Conservation (phyloP, 1,139 yeast genomes). For the Saccharomyces hybrid region DNA sequence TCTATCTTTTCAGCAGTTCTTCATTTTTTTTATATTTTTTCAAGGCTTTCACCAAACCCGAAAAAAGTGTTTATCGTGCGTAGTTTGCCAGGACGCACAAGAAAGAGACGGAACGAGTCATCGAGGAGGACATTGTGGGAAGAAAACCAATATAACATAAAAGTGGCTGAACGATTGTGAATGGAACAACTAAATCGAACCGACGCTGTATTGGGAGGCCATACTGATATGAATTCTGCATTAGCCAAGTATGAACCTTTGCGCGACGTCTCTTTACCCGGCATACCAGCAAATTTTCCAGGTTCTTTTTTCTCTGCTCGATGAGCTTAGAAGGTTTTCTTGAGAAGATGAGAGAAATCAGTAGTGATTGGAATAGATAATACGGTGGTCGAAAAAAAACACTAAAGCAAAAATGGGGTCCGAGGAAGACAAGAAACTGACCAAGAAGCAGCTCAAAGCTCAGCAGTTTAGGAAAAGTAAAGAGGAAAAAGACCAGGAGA, state of each 20-base stretch:
- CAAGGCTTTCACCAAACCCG: background rate
- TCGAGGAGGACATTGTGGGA: background rate
- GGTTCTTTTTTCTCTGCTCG: background rate
- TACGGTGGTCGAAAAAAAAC: background rate
- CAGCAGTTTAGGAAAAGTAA: slow-evolving; percentile 45
- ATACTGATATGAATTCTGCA: background rate
- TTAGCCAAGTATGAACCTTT: background rate
- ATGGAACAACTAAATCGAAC: background rate
- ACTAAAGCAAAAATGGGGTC: slow-evolving; percentile 2
- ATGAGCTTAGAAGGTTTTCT: background rate
- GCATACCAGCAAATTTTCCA: background rate
- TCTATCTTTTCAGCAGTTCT: background rate
- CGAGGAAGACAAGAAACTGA: slow-evolving; percentile 39
- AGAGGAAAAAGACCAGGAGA: slow-evolving; percentile 29
- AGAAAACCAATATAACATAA: background rate
- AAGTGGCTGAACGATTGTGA: background rate
- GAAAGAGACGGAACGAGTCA: background rate
- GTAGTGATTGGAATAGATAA: background rate
- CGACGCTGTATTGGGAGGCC: background rate
- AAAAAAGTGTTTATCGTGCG: background rate
- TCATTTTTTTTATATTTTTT: background rate
- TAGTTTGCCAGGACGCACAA: background rate
- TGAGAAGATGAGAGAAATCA: background rate
- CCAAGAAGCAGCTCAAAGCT: slow-evolving; percentile 76
- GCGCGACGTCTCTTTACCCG: background rate